Conservation (phyloP, 2,329 filamentous ascomycete genomes). For the Rhexocercosporidium sp. region DNA sequence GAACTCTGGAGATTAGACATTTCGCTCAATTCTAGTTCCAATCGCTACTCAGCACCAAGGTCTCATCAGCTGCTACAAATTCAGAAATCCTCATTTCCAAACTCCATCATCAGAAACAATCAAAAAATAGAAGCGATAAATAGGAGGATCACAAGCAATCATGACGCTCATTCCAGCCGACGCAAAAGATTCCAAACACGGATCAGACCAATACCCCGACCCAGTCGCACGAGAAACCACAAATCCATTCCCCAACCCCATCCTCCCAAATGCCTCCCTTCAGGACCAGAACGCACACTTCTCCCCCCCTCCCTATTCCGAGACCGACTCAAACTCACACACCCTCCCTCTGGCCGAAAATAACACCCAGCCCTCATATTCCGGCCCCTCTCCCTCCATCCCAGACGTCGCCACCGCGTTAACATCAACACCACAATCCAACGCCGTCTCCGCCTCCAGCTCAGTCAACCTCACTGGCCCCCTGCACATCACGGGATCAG, state of each 20-base stretch:
- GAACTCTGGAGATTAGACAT: too few species aligned
- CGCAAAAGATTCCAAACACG: slow-evolving; percentile 17
- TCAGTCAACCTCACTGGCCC: slow-evolving; percentile 29
- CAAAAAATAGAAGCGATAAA: not conserved
- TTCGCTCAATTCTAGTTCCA: not conserved
- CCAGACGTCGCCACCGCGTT: not conserved
- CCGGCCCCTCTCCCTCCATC: not conserved
- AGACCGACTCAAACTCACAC: not conserved
- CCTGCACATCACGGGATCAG: slow-evolving; percentile 29
- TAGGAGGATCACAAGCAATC: not conserved
- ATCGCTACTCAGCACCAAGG: not conserved
- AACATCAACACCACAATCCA: slow-evolving; percentile 23
- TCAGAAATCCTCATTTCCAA: not conserved
- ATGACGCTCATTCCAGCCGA: slow-evolving; percentile 29
- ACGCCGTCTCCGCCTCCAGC: slow-evolving; percentile 22
- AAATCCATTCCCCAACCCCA: not conserved
- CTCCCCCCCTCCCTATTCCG: slow-evolving; percentile 7
- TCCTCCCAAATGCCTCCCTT: not conserved
- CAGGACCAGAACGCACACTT: not conserved
- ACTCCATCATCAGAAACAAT: not conserved
- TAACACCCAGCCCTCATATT: not conserved
- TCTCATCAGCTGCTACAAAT: not conserved
- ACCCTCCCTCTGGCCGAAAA: not conserved
- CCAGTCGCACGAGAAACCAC: slow-evolving; percentile 6
- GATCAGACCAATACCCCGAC: not conserved